These are phyloP conservation scores for Sporothrix humicola DNA, from an alignment of 2,329 filamentous ascomycete genomes.

Conservation along the genomic window DNA sequence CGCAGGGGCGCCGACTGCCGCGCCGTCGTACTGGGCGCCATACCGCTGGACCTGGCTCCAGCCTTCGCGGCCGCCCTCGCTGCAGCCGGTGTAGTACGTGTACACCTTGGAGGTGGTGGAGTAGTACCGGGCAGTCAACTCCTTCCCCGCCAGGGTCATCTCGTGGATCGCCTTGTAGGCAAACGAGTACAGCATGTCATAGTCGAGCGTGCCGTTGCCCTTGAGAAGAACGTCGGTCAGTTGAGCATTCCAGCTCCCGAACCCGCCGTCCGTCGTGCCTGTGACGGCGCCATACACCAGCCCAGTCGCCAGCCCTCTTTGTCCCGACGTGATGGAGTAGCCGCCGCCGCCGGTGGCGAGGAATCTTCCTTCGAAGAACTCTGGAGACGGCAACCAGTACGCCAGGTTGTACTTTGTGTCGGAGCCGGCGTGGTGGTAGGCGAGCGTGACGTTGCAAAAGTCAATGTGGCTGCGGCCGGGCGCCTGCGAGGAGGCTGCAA, in stretches of 20 bases:
- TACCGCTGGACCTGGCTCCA: constrained; percentile 52
- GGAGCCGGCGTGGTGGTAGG: constrained; percentile 17
- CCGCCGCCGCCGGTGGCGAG: constrained; percentile 29
- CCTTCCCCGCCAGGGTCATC: constrained; percentile 56
- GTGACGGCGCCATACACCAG: constrained; percentile 10
- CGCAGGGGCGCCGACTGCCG: constrained; percentile 54
- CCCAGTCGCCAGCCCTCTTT: not conserved
- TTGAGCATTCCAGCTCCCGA: constrained; percentile 11
- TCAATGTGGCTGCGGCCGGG: not conserved
- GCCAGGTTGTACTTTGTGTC: not conserved
- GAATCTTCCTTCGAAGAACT: constrained; percentile 16
- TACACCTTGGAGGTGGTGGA: constrained; percentile 49
- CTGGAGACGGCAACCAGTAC: constrained; percentile 27
- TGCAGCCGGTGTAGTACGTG: constrained; percentile 61
- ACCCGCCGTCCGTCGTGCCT: constrained; percentile 13
- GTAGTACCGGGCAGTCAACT: constrained; percentile 51
- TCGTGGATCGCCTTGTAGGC: constrained; percentile 59
- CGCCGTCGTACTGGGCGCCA: constrained; percentile 52
- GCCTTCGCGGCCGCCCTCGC: constrained; percentile 56
- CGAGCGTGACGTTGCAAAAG: constrained; percentile 22
- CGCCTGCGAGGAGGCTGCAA: not conserved
- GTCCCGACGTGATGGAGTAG: constrained; percentile 24
- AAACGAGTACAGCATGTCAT: constrained; percentile 56
- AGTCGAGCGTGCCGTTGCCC: constrained; percentile 59
- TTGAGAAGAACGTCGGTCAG: constrained; percentile 46